Base-by-base conservation (phyloP, 2,329 filamentous ascomycete genomes). In the Parafenestella ontariensis region DNA sequence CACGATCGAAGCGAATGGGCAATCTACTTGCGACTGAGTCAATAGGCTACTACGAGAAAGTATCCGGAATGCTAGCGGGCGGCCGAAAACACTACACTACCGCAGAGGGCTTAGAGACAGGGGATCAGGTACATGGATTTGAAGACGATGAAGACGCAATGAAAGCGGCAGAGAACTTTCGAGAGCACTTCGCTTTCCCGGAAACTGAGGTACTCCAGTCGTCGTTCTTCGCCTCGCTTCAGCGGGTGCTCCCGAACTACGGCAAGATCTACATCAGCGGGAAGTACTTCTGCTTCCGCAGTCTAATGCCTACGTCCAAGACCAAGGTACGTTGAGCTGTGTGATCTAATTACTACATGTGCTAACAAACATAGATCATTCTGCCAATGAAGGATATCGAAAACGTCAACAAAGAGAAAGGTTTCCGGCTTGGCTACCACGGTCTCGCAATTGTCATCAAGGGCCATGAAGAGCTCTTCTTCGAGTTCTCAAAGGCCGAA, bases 181-280 rank as follows among this genome's bases (percentile, higher is more conserved):
- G 91, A 40, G 85, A 88, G 1, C 92, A 98, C 69, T 99, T 99
- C 77, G 91, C 92, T 1, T 82, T 98, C n/a, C 91, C 93, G 0
- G 82, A 87, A 29, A 87, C 87, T 0, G 95, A 99, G 72, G 89
- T 87, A 71, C 84, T 99, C 1, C 87, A 91, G 59, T 93, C 94
- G 1, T 91, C 92, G 0, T 98, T 95, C 76, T 98, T 92, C 75
- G 92, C 91, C n/a, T 91, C 90, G 70, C 82, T 98, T n/a, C 87
- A 96, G 65, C 87, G 93, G 2, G 91, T 96, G 0, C 77, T 98
- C 26, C 95, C 95, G 2, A 82, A 98, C 1, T 98, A 97, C 68
- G 95, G 95, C 65, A 99, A 98, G 77, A 90, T 98, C 29, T 99
- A 99, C 76, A 88, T 98, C 62, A 93, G 95, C 70, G 87, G 92